phyloP scores from a whole-genome alignment of 495 filamentous ascomycete species.

The Aspergillus funiculosus region DNA sequence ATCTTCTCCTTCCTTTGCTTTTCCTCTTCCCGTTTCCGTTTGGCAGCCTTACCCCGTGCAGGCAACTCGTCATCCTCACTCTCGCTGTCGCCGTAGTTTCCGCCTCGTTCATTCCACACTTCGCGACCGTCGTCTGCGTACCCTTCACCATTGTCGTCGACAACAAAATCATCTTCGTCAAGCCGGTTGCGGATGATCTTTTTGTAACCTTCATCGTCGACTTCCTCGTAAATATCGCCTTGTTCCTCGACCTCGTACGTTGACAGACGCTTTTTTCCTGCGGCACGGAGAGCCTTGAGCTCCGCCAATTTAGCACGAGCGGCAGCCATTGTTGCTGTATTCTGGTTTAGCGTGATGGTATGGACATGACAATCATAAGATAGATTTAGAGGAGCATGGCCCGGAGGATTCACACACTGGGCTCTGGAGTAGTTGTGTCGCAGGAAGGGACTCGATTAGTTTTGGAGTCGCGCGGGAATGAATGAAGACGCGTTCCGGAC shows the following conservation, averaged over 20 bases:
- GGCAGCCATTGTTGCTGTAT: conserved; percentile 30
- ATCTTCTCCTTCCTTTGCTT: conserved; percentile 77
- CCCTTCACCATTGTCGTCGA: conserved; percentile 87
- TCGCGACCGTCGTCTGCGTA: conserved; percentile 97
- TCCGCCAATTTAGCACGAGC: conserved; percentile 58
- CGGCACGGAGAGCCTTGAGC: conserved; percentile 73
- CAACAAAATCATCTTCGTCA: conserved; percentile 93
- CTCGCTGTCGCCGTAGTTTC: conserved; percentile 52
- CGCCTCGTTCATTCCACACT: conserved; percentile 74
- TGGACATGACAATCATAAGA: neutral
- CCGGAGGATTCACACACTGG: conserved; percentile 2
- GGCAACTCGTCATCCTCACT: conserved; percentile 69
- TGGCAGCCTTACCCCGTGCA: conserved; percentile 64
- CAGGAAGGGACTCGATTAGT: conserved; percentile 12
- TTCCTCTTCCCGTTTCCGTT: conserved; percentile 87
- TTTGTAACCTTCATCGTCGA: conserved; percentile 96
- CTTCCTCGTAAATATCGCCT: conserved; percentile 85
- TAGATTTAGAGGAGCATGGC: neutral
- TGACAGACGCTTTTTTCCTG: conserved; percentile 84
- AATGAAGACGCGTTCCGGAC: conserved; percentile 19
- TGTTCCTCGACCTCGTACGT: conserved; percentile 86
- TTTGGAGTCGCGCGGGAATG: conserved; percentile 13
- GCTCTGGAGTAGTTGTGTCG: conserved; percentile 5
- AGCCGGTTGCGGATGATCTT: conserved; percentile 85
- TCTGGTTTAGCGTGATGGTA: neutral